A percentile compares a stretch with the other conserved stretches of the same genome.
These are phyloP conservation scores for Botrytis cinerea DNA, from an alignment of 2,329 filamentous ascomycete genomes.

Conservation along the genomic window DNA sequence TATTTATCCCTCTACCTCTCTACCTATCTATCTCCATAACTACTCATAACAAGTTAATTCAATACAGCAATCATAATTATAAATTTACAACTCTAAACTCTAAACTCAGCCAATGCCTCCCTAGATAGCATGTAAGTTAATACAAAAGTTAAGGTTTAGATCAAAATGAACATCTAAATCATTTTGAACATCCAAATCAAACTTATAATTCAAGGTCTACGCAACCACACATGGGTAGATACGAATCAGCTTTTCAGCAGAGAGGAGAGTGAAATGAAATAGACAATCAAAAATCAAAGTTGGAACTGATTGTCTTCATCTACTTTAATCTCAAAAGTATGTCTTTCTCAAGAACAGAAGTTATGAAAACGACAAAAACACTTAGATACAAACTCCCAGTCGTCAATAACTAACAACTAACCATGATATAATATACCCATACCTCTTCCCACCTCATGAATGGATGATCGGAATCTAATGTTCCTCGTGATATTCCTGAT, in stretches of 20 bases:
- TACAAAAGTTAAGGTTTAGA: not conserved
- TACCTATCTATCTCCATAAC: not conserved
- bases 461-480: not conserved
- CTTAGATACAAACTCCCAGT: not conserved
- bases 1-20: no score
- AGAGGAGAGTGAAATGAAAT: not conserved
- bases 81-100: not conserved
- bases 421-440: slow-evolving; percentile 19
- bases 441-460: slow-evolving; percentile 5
- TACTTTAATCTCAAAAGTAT: not conserved
- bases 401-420: slow-evolving; percentile 1
- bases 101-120: no score
- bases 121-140: no score
- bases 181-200: not conserved
- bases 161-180: not conserved
- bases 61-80: not conserved
- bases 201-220: not conserved
- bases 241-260: fast-evolving
- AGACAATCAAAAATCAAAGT: not conserved
- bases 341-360: not conserved
- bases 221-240: not conserved
- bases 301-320: not conserved
- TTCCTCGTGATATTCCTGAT: slow-evolving; percentile 12
- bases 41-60: no score
- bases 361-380: not conserved